Base-by-base conservation (phyloP, 2,329 filamentous ascomycete genomes). In the Pleomassaria siparia region DNA sequence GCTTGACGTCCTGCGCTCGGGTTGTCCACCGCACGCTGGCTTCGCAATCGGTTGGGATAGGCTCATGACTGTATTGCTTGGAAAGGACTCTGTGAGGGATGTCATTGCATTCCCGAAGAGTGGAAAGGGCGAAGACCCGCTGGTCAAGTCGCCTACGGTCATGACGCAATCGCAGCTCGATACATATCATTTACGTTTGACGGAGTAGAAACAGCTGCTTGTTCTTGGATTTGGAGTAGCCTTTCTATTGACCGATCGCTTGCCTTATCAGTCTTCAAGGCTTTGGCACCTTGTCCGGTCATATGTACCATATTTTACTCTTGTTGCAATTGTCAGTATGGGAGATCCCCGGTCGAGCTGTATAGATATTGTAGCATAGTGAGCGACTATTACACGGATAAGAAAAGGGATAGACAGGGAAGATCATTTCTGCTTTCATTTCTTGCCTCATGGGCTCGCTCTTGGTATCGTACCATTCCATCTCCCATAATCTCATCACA, bases 81-180 rank as follows among this genome's bases (percentile, higher is more conserved):
- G 86, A 1, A 86, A 81, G 25, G 79, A 87, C 10, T 91, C 87
- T 1, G 87, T 99, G 2, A 79, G 89, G 50, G 92, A 99, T 73
- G 92, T 99, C 1, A 96, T 99, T 70, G 91, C 91, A 0, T 99
- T 99, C 64, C 95, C 94, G 0, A 99, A 99, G 77, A 91, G 84
- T 52, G 91, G 90, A 51, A 91, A 85, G 67, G 91, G 94, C 0
- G 88, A 95, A 64, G 94, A 99, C 72, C 72, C 84, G 47, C 81
- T 95, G 70, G 89, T 95, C 2, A 84, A 83, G 59, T 89, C 88
- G 53, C 94, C 94, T 0, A 85, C 85, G 42, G 70, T 69, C 53
- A 77, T 95, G 54, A 88, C 80, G 0, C 73, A 82, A 48, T 80
- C 81, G 51, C 78, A 81, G 49, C 68, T 84, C 60, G 67, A 73